Base-by-base conservation (phyloP, 371 early-diverging fungal species). In the Zopfochytrium polystomum region DNA sequence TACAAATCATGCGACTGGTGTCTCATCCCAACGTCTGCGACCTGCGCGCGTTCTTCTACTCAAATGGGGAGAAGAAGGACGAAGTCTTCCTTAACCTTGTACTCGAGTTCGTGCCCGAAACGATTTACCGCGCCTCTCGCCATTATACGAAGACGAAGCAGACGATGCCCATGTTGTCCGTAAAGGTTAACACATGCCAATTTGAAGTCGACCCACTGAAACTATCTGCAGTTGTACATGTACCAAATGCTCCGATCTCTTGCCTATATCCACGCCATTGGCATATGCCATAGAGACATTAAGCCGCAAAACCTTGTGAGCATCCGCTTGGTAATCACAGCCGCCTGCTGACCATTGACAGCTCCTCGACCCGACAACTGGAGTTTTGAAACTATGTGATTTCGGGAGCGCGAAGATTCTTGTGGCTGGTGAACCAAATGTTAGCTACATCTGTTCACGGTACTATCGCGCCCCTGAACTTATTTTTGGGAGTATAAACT, bases 381-480 rank as follows among this genome's bases (percentile, higher is more conserved):
- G 94, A 47, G 83, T 94, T 33, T 82, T 96, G 63, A 99, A 99
- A 78, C 84, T 99, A 62, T 97, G 99, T 76, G 99, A 99, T 80
- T 96, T 99, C 84, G 99, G 99, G 61, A 90, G 91, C 68, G 99
- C 99, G 52, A 99, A 98, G 75, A 85, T 90, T 13, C 84, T 99
- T 60, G 82, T 91, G 32, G 84, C 87, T 26, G 93, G 91, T 49
- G 96, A 96, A 71, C 91, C 92, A 35, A 98, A 98, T 74, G 95
- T 96, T 49, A 89, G 93, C 51, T 98, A 99, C 74, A 96, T 99
- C 53, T 98, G 98, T 75, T 97, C 99, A 26, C 85, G 99, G 63
- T 98, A 96, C 77, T 99, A 99, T 79, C 85, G 99, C 51, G 96
- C 98, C 13, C 99, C 99, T 1, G 99, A 99, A 81, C 84, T 97